Evolutionary conservation across 345 rosid genomes (phyloP).

Genomic region (Rubroshorea leprosula): DNA sequence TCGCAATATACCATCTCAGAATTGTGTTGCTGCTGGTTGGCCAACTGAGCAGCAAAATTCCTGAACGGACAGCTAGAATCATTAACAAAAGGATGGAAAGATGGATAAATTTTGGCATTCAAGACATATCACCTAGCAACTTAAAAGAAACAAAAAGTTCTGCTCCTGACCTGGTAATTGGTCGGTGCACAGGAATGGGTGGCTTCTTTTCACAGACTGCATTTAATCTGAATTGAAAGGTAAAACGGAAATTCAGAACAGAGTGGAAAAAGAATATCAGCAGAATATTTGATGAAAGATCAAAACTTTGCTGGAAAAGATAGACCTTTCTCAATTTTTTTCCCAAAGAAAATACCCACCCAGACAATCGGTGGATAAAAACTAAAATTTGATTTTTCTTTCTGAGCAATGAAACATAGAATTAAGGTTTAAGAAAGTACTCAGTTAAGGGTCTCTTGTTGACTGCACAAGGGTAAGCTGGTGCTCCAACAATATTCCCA

Average conservation of each 20-base stretch:
- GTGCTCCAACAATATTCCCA: constrained; percentile 55
- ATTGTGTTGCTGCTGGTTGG: constrained; percentile 47
- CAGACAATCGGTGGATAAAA: neutral
- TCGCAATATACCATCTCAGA: constrained; percentile 38
- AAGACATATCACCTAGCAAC: neutral
- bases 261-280: neutral
- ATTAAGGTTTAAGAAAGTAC: constrained; percentile 36
- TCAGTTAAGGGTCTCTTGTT: constrained; percentile 54
- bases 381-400: neutral
- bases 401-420: neutral
- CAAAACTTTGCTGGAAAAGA: neutral
- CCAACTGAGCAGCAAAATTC: constrained; percentile 76
- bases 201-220: constrained; percentile 44
- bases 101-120: neutral
- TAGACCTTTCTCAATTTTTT: no score
- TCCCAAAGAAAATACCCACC: neutral
- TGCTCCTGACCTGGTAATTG: constrained; percentile 66
- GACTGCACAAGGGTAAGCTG: constrained; percentile 62
- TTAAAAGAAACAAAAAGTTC: constrained; percentile 10
- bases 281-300: neutral
- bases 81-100: constrained; percentile 5
- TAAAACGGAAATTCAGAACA: neutral
- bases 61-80: constrained; percentile 30
- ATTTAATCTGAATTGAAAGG: constrained; percentile 36
- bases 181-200: constrained; percentile 61